Conservation (phyloP, 2,329 filamentous ascomycete species). For the Diaporthe citriasiana region DNA sequence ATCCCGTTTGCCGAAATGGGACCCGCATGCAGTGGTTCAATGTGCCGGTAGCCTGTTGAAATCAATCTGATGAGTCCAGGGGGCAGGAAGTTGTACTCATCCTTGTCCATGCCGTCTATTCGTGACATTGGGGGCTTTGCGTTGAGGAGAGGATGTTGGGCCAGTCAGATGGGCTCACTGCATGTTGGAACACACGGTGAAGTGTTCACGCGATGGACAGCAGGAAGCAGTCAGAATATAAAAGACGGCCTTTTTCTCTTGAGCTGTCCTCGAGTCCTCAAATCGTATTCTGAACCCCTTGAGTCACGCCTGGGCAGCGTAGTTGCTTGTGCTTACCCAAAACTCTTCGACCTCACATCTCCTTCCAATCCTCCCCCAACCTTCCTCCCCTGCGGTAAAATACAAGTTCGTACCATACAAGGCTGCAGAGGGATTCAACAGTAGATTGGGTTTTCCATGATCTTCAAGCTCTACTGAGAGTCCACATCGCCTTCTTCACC, state of each 20-base stretch:
- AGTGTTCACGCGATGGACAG: conserved; percentile 1
- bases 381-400: too few relatives aligned
- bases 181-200: neutral
- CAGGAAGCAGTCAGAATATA: neutral
- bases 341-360: neutral
- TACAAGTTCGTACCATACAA: too few relatives aligned
- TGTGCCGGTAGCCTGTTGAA: conserved; percentile 30
- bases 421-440: too few relatives aligned
- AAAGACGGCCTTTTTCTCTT: neutral
- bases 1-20: neutral
- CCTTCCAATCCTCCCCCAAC: neutral
- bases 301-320: neutral
- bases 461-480: neutral
- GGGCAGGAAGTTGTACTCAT: neutral
- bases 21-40: conserved; percentile 20
- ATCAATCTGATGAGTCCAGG: neutral
- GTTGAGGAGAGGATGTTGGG: too few relatives aligned
- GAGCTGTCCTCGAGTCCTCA: neutral
- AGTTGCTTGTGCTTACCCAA: neutral
- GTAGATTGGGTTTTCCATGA: neutral
- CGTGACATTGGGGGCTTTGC: neutral
- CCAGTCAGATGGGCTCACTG: neutral
- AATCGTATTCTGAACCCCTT: neutral
- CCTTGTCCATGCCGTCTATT: neutral
- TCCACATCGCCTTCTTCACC: neutral